These are phyloP conservation scores for Entelexis sorbosivorans DNA, from an alignment of 1,139 yeast genomes.

Conservation along the genomic window DNA sequence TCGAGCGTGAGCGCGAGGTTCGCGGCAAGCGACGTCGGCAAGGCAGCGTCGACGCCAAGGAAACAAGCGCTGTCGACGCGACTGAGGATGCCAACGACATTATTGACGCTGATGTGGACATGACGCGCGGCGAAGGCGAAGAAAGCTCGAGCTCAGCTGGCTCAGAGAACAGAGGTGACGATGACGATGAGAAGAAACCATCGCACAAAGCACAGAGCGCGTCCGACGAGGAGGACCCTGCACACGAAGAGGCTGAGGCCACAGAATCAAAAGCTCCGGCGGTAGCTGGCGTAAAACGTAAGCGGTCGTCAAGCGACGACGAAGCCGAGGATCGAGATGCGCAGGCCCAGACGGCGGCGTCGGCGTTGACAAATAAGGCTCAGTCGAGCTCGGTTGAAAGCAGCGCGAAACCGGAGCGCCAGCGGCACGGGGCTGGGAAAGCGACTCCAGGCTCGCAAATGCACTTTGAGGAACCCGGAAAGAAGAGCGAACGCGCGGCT, in stretches of 20 bases:
- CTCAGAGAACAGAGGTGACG: background rate
- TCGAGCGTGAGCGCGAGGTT: constrained; percentile 18
- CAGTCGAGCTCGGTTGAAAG: background rate
- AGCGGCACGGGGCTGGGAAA: constrained; percentile 14
- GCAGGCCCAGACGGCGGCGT: constrained; percentile 4
- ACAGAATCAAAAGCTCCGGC: background rate
- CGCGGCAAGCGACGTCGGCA: background rate
- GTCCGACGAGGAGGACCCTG: background rate
- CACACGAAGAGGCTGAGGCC: background rate
- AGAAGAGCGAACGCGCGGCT: background rate
- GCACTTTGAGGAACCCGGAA: background rate
- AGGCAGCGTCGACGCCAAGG: background rate
- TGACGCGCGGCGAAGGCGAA: background rate
- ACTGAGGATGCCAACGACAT: background rate
- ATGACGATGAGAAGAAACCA: background rate
- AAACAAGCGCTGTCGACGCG: background rate
- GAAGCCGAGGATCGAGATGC: constrained; percentile 18
- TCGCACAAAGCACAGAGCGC: background rate
- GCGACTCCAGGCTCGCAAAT: constrained; percentile 7
- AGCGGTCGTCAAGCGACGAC: background rate
- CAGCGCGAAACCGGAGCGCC: background rate
- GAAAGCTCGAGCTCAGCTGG: background rate
- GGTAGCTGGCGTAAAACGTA: background rate
- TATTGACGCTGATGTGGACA: background rate
- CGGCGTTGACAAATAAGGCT: background rate